Evolutionary conservation across 352 stramenopile genomes (phyloP).

Genomic region (Peronospora destructor): DNA sequence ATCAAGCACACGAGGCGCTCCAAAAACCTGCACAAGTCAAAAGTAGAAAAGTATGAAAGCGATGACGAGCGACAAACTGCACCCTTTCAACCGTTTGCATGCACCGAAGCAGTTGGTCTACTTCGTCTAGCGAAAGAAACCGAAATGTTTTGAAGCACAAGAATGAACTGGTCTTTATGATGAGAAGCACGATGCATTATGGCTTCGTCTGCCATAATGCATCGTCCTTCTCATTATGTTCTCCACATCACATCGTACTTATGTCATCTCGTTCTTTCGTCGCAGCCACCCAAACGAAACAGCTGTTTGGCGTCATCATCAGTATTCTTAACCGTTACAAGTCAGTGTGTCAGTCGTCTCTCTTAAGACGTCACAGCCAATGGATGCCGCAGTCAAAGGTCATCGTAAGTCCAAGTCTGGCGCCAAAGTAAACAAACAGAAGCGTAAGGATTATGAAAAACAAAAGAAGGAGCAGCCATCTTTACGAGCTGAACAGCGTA

Average conservation of each 20-base stretch:
- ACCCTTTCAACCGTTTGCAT: slow-evolving; percentile 58
- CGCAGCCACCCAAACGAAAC: slow-evolving; percentile 18
- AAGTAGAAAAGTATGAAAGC: slow-evolving; percentile 12
- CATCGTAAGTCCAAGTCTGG: slow-evolving; percentile 82
- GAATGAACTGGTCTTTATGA: too few species aligned
- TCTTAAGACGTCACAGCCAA: slow-evolving; percentile 21
- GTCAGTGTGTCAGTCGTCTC: slow-evolving; percentile 10
- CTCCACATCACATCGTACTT: slow-evolving; percentile 4
- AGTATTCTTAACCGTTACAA: too few species aligned
- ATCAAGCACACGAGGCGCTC: slow-evolving; percentile 17
- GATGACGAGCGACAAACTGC: slow-evolving; percentile 13
- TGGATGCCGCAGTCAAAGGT: slow-evolving; percentile 34
- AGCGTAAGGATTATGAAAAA: slow-evolving; percentile 87
- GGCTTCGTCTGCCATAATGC: too few species aligned
- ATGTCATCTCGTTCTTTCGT: neutral
- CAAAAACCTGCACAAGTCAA: slow-evolving; percentile 27
- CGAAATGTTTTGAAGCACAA: slow-evolving; percentile 70
- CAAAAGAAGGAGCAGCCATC: slow-evolving; percentile 75
- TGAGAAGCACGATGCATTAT: too few species aligned
- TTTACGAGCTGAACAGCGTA: slow-evolving; percentile 86
- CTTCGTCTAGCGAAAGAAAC: slow-evolving; percentile 68
- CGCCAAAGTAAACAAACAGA: slow-evolving; percentile 94
- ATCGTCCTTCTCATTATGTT: too few species aligned
- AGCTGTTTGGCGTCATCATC: too few species aligned
- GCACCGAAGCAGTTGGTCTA: slow-evolving; percentile 49